phyloP scores from a whole-genome alignment of 2,329 filamentous ascomycete genomes.

The Fusarium sp. region DNA sequence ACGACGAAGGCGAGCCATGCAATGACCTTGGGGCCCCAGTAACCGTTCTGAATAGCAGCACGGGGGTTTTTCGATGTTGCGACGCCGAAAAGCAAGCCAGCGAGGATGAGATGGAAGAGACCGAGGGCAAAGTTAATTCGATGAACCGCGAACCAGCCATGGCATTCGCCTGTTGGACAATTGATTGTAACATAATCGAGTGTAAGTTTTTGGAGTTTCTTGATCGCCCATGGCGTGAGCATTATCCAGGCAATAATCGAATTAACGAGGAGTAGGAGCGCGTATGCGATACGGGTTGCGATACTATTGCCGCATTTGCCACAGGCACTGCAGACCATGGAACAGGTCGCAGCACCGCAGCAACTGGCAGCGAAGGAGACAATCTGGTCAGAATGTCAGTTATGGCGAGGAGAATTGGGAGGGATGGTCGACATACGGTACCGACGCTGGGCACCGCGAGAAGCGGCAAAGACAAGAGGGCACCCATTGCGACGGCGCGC shows the following conservation, averaged over 20 bases:
- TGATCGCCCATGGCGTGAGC: slow-evolving; percentile 98
- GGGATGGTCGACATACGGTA: slow-evolving; percentile 71
- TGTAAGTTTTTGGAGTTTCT: slow-evolving; percentile 91
- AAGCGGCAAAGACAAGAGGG: slow-evolving; percentile 87
- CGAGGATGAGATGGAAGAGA: slow-evolving; percentile 90
- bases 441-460: slow-evolving; percentile 87
- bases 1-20: slow-evolving; percentile 89
- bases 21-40: slow-evolving; percentile 96
- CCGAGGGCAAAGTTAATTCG: slow-evolving; percentile 98
- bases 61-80: slow-evolving; percentile 87
- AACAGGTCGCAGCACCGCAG: slow-evolving; percentile 96
- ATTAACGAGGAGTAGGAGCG: slow-evolving; percentile 93
- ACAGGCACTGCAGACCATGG: slow-evolving; percentile 93
- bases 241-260: slow-evolving; percentile 98
- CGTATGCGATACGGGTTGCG: slow-evolving; percentile 95
- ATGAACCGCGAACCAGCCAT: slow-evolving; percentile 96
- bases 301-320: slow-evolving; percentile 98
- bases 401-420: neutral
- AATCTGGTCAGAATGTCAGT: slow-evolving; percentile 61
- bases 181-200: slow-evolving; percentile 96
- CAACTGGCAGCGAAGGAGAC: slow-evolving; percentile 86
- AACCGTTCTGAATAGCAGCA: slow-evolving; percentile 94
- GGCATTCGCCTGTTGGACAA: slow-evolving; percentile 89
- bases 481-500: slow-evolving; percentile 74
- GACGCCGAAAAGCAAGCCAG: slow-evolving; percentile 86